Evolutionary conservation across 305 asterid genomes (phyloP).

Genomic region (Salvia sclarea): DNA sequence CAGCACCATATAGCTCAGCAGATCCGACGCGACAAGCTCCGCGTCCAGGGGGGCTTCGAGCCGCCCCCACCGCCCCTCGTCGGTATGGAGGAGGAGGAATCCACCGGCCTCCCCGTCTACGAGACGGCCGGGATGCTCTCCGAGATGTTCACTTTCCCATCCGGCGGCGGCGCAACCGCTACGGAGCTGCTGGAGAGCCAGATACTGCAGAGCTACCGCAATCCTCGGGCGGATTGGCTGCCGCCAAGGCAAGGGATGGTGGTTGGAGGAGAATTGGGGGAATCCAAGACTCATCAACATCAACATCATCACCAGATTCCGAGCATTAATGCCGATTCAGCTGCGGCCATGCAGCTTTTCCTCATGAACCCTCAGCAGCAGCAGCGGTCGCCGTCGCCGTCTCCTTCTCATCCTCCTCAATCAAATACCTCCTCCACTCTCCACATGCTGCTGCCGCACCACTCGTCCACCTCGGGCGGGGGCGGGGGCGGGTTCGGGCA

Average conservation of each 20-base stretch:
- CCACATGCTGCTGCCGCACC: slow-evolving; percentile 43
- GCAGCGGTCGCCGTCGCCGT: slow-evolving; percentile 64
- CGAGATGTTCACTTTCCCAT: slow-evolving; percentile 78
- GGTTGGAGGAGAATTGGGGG: slow-evolving; percentile 45
- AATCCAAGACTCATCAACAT: slow-evolving; percentile 38
- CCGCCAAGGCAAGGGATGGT: slow-evolving; percentile 51
- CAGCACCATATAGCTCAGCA: slow-evolving; percentile 76
- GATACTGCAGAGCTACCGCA: slow-evolving; percentile 56
- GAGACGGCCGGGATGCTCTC: slow-evolving; percentile 81
- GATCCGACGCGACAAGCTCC: slow-evolving; percentile 83
- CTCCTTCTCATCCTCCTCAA: slow-evolving; percentile 44
- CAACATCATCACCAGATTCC: slow-evolving; percentile 55
- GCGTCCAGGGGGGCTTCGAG: slow-evolving; percentile 76
- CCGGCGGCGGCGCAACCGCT: slow-evolving; percentile 48
- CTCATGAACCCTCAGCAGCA: slow-evolving; percentile 75
- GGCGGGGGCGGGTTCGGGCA: slow-evolving; percentile 54
- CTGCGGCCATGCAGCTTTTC: slow-evolving; percentile 97
- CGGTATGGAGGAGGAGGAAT: slow-evolving; percentile 61
- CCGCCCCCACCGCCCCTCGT: slow-evolving; percentile 50
- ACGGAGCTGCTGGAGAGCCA: slow-evolving; percentile 59
- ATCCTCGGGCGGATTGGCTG: slow-evolving; percentile 55
- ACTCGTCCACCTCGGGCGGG: not conserved
- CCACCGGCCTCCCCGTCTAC: slow-evolving; percentile 60
- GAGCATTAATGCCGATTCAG: slow-evolving; percentile 60
- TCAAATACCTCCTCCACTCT: slow-evolving; percentile 46